Base-by-base conservation (phyloP, 805 yeast species). In the Wickerhamiella occidentalis region DNA sequence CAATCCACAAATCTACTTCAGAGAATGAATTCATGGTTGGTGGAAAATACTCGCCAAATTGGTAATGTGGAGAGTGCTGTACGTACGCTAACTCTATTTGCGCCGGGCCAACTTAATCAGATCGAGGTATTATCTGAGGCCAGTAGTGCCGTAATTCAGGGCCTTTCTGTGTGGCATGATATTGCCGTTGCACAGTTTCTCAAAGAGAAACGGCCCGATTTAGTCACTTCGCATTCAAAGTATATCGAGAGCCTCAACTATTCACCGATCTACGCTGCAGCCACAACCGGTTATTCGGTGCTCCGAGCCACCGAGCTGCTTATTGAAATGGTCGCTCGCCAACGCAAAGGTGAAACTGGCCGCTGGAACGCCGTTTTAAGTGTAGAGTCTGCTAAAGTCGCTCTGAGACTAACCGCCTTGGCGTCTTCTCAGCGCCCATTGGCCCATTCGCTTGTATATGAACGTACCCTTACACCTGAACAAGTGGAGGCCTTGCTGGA, bases 21-120 rank as follows among this genome's bases (percentile, higher is more conserved):
- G n/a, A n/a, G 5, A 11, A 40, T 51, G 35, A 70, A 68, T 53
- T 47, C 45, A 23, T 60, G 65, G 52, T 55, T 68, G 36, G 59
- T 68, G 11, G 56, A 61, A 21, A 65, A 66, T 54, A 65, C 67
- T 7, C 51, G 59, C 22, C 67, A 62, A 48, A 61, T 68, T 23
- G 60, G 68, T n/a, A 63, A 64, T 22, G 56, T 64, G 7, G 73
- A 69, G 52, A 58, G 64, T 15, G 60, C 63, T 6, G 51, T 68
- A 13, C 57, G 63, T 30, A 58, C 67, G 29, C 53, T 69, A 28
- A 59, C 64, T 9, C 62, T 63, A 48, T 53, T 69, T 30, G 52
- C 65, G 11, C 72, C 73, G 1, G 69, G 71, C 5, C 65, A 67
- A 47, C 62, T 62, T 52, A 61, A 68, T 36, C 63, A 67, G 19